Evolutionary conservation across 176 grass and related monocot species (phyloP), one percentile per base, ranked within the genome.

Genomic region (Neostapfia colusana): DNA sequence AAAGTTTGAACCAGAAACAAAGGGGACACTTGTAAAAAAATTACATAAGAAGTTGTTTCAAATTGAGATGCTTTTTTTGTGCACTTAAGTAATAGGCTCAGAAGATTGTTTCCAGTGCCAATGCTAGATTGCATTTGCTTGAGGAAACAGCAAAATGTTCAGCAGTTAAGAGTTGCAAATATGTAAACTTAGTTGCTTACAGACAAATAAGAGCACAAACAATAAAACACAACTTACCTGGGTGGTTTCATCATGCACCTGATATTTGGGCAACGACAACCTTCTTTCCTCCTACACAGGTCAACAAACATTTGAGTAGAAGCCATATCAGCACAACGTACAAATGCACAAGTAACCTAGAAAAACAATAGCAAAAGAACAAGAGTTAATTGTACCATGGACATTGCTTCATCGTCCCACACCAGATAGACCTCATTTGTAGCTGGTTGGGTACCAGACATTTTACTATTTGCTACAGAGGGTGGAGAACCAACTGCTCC

Each of bases 241-340:
- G 92, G 92, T 99, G 82, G 96, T 99, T 99, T 99, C 96, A 79
- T 99, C 96, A 93, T 95, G 96, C 87, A 99, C 85, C 83, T 90
- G 92, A 86, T 99, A 99, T 56, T 88, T 95, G 14, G 85, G 45
- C 23, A 90, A 62, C 0, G 89, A 89, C 63, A 99, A 75, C 81
- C 96, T 92, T 93, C 96, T 90, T 86, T 99, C 96, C 85, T 99
- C 96, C 96, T 99, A 82, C 61, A 87, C 6, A 83, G 70, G 41
- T 65, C 27, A 84, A 72, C 34, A 77, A 39, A 79, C 13, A 81
- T 74, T 67, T 70, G 37, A 83, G 43, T 14, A 17, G 10, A 42
- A 23, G 10, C 69, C 20, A 40, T 77, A 73, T 77, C 21, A 21
- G 16, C 36, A 63, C 31, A 69, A 69, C 64, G 34, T 60, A 54